phyloP scores from a whole-genome alignment of 257 asterid species.

The Solanum peruvianum region DNA sequence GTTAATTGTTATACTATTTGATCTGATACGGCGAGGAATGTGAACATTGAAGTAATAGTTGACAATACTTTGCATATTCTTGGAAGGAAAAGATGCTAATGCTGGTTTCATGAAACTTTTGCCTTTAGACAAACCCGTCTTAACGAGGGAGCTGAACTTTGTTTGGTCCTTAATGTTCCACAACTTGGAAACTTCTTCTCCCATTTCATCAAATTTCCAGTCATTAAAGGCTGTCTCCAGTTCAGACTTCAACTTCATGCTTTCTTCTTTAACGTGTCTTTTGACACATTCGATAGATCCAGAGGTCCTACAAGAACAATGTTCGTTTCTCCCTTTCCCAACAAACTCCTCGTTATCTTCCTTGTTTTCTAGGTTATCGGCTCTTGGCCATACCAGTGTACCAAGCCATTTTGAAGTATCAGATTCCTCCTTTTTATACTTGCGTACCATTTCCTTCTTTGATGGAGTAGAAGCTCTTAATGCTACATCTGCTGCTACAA shows the following conservation, averaged over 20 bases:
- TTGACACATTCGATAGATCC: constrained; percentile 10
- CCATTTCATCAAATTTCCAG: constrained; percentile 20
- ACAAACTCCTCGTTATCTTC: neutral
- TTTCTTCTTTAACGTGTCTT: constrained; percentile 4
- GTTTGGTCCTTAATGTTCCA: constrained; percentile 12
- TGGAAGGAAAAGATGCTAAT: neutral
- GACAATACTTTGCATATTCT: constrained; percentile 3
- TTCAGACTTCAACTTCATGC: constrained; percentile 6
- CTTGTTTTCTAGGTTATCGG: neutral
- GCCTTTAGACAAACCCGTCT: neutral
- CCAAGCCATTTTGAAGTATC: constrained; percentile 12
- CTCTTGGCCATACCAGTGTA: constrained; percentile 5
- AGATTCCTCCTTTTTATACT: neutral
- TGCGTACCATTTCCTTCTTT: neutral
- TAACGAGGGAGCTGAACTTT: constrained; percentile 1
- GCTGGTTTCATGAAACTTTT: constrained; percentile 7
- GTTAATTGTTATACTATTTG: neutral
- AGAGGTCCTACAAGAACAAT: constrained; percentile 2
- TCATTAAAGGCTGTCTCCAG: constrained; percentile 7
- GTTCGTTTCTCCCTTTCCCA: constrained; percentile 7
- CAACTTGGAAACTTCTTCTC: constrained; percentile 2
- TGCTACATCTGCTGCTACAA: neutral
- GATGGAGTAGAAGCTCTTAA: neutral
- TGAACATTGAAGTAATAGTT: constrained; percentile 17
- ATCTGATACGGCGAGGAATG: constrained; percentile 4